A percentile compares a stretch with the other conserved stretches of the same genome.
Conservation (phyloP, 306 rosid genomes). For the Acacia confusa region DNA sequence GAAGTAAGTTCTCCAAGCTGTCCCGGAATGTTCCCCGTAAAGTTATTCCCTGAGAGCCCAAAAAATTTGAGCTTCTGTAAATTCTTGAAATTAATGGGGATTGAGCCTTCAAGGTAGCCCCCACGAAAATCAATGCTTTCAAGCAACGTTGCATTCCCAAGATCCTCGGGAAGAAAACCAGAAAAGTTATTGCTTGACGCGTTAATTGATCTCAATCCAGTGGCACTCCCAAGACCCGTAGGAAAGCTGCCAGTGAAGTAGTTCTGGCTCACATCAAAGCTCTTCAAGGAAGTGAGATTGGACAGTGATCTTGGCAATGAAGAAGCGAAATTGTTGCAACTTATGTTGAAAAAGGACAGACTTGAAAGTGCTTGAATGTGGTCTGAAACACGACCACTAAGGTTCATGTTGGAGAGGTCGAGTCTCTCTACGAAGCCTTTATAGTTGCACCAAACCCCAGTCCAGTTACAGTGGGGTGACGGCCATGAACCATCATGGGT, state of each 20-base stretch:
- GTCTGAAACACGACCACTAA: slow-evolving; percentile 65
- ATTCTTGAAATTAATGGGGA: slow-evolving; percentile 61
- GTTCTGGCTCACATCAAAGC: slow-evolving; percentile 85
- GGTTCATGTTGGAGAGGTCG: slow-evolving; percentile 80
- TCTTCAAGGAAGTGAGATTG: slow-evolving; percentile 55
- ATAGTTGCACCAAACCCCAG: slow-evolving; percentile 71
- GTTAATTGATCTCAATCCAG: slow-evolving; percentile 55
- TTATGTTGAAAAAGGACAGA: slow-evolving; percentile 57
- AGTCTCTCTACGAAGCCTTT: slow-evolving; percentile 54
- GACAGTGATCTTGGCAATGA: slow-evolving; percentile 56
- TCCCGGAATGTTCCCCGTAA: slow-evolving; percentile 65
- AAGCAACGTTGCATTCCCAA: slow-evolving; percentile 68
- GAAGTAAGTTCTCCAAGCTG: slow-evolving; percentile 65
- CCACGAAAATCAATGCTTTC: slow-evolving; percentile 83
- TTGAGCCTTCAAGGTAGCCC: slow-evolving; percentile 70
- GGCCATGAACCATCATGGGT: slow-evolving; percentile 22
- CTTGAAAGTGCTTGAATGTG: slow-evolving; percentile 54
- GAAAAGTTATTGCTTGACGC: slow-evolving; percentile 80
- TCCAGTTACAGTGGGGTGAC: slow-evolving; percentile 68
- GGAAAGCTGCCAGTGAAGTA: slow-evolving; percentile 75
- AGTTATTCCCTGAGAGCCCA: slow-evolving; percentile 85
- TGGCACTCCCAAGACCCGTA: slow-evolving; percentile 59
- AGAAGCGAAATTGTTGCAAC: slow-evolving; percentile 61
- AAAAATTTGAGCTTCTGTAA: slow-evolving; percentile 72
- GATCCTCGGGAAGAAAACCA: slow-evolving; percentile 76